Evolutionary conservation across 2,329 filamentous ascomycete species (phyloP).

Genomic region (Apiospora sp.): DNA sequence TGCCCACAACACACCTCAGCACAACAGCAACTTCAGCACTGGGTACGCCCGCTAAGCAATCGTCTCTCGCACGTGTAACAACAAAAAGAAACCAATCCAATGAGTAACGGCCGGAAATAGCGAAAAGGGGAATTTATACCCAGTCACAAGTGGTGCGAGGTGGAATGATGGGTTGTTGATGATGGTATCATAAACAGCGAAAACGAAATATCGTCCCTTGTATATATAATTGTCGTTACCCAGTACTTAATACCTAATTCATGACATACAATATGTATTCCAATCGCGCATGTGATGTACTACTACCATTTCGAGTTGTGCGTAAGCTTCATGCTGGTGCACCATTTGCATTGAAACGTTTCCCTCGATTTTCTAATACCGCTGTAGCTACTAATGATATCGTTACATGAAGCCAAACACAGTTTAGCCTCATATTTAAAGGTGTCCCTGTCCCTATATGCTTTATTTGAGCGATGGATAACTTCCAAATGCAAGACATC

Average conservation of each 20-base stretch:
- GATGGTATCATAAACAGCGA: not conserved
- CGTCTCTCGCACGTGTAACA: not conserved
- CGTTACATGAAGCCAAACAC: too few species aligned
- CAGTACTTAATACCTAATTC: conserved; percentile 8
- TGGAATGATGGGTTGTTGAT: not conserved
- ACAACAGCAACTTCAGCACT: conserved; percentile 12
- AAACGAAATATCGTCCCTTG: not conserved
- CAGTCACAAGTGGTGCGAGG: not conserved
- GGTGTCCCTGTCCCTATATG: too few species aligned
- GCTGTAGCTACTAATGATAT: too few species aligned
- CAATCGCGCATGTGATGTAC: not conserved
- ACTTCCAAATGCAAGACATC: too few species aligned
- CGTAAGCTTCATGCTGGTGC: too few species aligned
- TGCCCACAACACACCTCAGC: not conserved
- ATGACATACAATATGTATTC: not conserved
- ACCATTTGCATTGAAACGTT: too few species aligned
- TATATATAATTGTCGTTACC: not conserved
- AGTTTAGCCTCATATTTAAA: too few species aligned
- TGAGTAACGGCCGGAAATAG: not conserved
- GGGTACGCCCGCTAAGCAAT: not conserved
- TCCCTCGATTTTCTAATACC: too few species aligned
- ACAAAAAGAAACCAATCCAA: not conserved
- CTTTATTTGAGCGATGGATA: too few species aligned
- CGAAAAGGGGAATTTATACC: not conserved
- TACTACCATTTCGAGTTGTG: too few species aligned